phyloP scores from a whole-genome alignment of 2,329 filamentous ascomycete species.

The Lachnellula cervina region DNA sequence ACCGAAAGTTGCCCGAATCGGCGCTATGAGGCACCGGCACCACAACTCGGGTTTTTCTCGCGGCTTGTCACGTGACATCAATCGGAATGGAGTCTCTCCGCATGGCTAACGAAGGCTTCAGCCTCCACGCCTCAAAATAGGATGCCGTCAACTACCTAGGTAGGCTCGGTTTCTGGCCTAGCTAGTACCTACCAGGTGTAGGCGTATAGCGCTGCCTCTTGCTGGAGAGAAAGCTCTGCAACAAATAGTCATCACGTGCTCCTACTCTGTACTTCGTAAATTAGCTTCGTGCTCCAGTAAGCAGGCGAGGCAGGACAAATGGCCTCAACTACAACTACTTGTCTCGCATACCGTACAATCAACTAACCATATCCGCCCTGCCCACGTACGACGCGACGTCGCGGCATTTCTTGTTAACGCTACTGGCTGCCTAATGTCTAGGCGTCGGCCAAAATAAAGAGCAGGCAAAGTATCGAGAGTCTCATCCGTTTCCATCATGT shows the following conservation, averaged over 20 bases:
- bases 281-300: too few relatives aligned
- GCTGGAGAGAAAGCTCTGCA: too few relatives aligned
- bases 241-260: too few relatives aligned
- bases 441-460: not conserved
- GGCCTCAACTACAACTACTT: too few relatives aligned
- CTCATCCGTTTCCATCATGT: not conserved
- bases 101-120: not conserved
- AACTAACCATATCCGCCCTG: not conserved
- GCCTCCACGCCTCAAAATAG: too few relatives aligned
- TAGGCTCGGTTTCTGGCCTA: too few relatives aligned
- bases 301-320: too few relatives aligned
- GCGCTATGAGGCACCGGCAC: not conserved
- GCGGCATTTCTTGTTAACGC: not conserved
- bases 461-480: not conserved
- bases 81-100: not conserved
- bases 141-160: too few relatives aligned
- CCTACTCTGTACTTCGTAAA: too few relatives aligned
- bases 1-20: not conserved
- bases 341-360: too few relatives aligned
- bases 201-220: too few relatives aligned
- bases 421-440: not conserved
- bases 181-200: too few relatives aligned
- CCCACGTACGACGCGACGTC: not conserved
- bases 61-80: not conserved
- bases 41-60: not conserved